Evolutionary conservation across 169 alveolate species (phyloP), one percentile per base, ranked within the genome.

Genomic region (Ichthyophthirius multifiliis): DNA sequence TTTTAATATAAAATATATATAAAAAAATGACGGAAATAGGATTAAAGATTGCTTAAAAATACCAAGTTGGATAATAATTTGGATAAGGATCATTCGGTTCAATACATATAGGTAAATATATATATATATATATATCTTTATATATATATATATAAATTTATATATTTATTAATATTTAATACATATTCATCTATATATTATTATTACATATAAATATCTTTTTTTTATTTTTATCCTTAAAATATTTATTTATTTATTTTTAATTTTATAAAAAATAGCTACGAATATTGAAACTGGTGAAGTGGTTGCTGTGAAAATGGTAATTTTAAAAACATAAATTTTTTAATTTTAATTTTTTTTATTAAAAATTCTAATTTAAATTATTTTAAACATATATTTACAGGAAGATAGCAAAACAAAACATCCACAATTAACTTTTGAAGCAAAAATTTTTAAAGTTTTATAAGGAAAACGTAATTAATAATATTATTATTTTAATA

Each of bases 51-150:
- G 86, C 82, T 37, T 77, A 81, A 16, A 73, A 74, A 15, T 82
- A 46, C 39, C n/a, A 74, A 65, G 83, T 83, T 4, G 89, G 89
- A 6, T 27, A 83, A 30, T 43, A 80, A n/a, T 67, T 83, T 10
- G 89, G 89, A 15, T 76, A 83, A 37, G 89, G 89, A 15, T 83
- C 89, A 13, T 83, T 83, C 23, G 89, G 89, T 48, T 67, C 76
- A 20, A 83, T 83, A 35, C 62, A 75, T 32, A 30, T 83, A 23
- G 89, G 84, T 55, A 55, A 20, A n/a, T n/a, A n/a, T n/a, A n/a
- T n/a, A n/a, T n/a, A n/a, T n/a, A n/a, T n/a, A n/a, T n/a, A n/a
- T n/a, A n/a, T n/a, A n/a, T n/a, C n/a, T n/a, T n/a, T n/a, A n/a
- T n/a, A n/a, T n/a, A n/a, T n/a, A n/a, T n/a, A n/a, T n/a, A n/a